phyloP scores from a whole-genome alignment of 2,329 filamentous ascomycete species.

The Hymenotorrendiella dingleyae region DNA sequence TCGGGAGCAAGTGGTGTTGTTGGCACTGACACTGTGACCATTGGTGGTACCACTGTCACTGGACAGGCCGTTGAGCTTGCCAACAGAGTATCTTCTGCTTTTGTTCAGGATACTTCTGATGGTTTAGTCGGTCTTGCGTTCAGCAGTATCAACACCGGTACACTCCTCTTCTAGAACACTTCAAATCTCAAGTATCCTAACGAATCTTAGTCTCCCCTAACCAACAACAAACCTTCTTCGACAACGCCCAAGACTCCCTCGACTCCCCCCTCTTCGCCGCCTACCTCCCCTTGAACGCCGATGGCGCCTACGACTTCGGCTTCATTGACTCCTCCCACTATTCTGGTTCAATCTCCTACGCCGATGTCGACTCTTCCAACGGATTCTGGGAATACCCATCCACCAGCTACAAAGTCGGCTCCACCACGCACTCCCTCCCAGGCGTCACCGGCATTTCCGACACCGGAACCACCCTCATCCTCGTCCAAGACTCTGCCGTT shows the following conservation, averaged over 20 bases:
- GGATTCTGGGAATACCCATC: conserved; percentile 53
- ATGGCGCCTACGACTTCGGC: conserved; percentile 50
- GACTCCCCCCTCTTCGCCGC: conserved; percentile 48
- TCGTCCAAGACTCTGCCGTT: conserved; percentile 31
- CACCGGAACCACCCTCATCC: conserved; percentile 37
- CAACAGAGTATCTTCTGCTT: conserved; percentile 25
- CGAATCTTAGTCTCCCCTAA: conserved; percentile 17
- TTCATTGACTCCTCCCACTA: conserved; percentile 47
- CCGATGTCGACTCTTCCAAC: conserved; percentile 37
- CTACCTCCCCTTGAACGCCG: conserved; percentile 39
- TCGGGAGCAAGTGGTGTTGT: conserved; percentile 29
- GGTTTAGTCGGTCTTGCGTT: conserved; percentile 57
- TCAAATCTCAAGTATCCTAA: not conserved
- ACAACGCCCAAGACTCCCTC: conserved; percentile 25
- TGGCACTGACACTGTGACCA: conserved; percentile 30
- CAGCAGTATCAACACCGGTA: conserved; percentile 28
- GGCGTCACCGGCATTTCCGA: conserved; percentile 32
- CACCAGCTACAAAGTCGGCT: conserved; percentile 41
- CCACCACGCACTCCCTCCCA: conserved; percentile 39
- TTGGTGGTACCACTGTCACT: conserved; percentile 28
- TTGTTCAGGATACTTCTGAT: conserved; percentile 35
- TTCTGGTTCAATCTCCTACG: conserved; percentile 46
- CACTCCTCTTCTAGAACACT: not conserved
- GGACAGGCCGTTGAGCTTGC: conserved; percentile 30
- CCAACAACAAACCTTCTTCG: conserved; percentile 29